phyloP scores from a whole-genome alignment of 768 basidiomycete species.

The Chalciporus pseudorubinellus region DNA sequence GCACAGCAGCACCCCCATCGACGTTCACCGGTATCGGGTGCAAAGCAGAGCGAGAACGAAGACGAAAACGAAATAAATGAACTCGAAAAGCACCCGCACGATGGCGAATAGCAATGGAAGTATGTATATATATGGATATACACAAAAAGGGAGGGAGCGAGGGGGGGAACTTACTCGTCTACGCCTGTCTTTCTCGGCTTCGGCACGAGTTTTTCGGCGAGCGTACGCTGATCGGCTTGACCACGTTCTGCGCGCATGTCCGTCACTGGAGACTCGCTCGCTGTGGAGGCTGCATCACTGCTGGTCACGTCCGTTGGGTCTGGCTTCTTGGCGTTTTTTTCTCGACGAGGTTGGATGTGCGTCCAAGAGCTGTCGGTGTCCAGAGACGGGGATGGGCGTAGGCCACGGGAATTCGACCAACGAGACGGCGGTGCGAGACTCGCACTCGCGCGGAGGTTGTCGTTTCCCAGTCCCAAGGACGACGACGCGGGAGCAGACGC shows the following conservation, averaged over 20 bases:
- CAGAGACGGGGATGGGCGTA: constrained; percentile 19
- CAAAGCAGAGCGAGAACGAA: neutral
- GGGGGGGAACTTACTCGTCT: constrained; percentile 62
- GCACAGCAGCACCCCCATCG: too few relatives aligned
- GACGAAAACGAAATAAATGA: neutral
- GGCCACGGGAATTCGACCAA: constrained; percentile 18
- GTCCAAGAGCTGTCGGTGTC: constrained; percentile 71
- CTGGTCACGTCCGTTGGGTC: constrained; percentile 35
- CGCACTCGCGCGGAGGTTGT: constrained; percentile 3
- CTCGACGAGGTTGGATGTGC: constrained; percentile 45
- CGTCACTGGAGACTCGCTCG: constrained; percentile 39
- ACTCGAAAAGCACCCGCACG: neutral
- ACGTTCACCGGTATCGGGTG: neutral
- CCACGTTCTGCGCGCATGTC: constrained; percentile 32
- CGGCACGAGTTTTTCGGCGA: constrained; percentile 64
- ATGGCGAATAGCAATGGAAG: too few relatives aligned
- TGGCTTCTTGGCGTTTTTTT: constrained; percentile 1
- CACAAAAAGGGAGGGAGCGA: neutral
- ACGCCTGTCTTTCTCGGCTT: constrained; percentile 64
- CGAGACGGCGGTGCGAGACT: constrained; percentile 7
- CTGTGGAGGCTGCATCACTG: constrained; percentile 54
- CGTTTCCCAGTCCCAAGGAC: neutral
- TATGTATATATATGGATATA: too few relatives aligned
- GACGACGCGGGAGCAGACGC: neutral
- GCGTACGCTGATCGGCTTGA: constrained; percentile 36